A percentile compares a stretch with the other conserved stretches of the same genome.
Conservation (phyloP, 495 filamentous ascomycete genomes). For the Trichoderma gamsii region DNA sequence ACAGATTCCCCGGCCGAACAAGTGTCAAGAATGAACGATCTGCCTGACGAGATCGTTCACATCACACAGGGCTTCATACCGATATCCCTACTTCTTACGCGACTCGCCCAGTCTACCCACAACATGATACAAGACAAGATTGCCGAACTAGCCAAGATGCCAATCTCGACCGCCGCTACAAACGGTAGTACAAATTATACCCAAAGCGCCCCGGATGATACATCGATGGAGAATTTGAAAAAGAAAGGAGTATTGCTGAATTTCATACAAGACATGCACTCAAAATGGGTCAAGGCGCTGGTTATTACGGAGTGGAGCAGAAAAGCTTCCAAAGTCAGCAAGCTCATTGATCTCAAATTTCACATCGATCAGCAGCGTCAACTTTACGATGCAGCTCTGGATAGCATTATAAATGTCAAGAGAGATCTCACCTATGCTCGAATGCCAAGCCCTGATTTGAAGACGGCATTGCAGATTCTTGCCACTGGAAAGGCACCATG, state of each 20-base stretch:
- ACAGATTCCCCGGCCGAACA: slow-evolving; percentile 19
- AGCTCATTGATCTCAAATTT: slow-evolving; percentile 73
- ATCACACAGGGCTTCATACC: slow-evolving; percentile 71
- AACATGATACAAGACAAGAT: slow-evolving; percentile 67
- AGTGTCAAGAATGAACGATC: slow-evolving; percentile 39
- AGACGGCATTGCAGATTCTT: slow-evolving; percentile 79
- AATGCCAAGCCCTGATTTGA: slow-evolving; percentile 81
- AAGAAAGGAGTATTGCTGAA: slow-evolving; percentile 77
- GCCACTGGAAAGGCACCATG: slow-evolving; percentile 65
- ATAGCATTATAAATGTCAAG: slow-evolving; percentile 63
- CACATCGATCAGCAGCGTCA: slow-evolving; percentile 59
- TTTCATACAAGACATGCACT: slow-evolving; percentile 53
- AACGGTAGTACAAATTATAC: slow-evolving; percentile 45
- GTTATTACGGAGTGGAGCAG: slow-evolving; percentile 85
- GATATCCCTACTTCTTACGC: slow-evolving; percentile 60
- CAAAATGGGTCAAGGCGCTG: slow-evolving; percentile 77
- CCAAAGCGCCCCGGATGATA: slow-evolving; percentile 41
- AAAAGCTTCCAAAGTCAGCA: slow-evolving; percentile 67
- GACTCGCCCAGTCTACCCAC: slow-evolving; percentile 76
- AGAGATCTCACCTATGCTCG: slow-evolving; percentile 55
- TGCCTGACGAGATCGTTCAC: slow-evolving; percentile 71
- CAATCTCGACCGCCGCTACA: slow-evolving; percentile 38
- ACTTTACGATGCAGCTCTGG: slow-evolving; percentile 50
- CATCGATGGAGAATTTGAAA: slow-evolving; percentile 57
- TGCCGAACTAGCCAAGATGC: slow-evolving; percentile 59